These are phyloP conservation scores for Scutellaria galericulata DNA, from an alignment of 257 asterid genomes.

Conservation along the genomic window DNA sequence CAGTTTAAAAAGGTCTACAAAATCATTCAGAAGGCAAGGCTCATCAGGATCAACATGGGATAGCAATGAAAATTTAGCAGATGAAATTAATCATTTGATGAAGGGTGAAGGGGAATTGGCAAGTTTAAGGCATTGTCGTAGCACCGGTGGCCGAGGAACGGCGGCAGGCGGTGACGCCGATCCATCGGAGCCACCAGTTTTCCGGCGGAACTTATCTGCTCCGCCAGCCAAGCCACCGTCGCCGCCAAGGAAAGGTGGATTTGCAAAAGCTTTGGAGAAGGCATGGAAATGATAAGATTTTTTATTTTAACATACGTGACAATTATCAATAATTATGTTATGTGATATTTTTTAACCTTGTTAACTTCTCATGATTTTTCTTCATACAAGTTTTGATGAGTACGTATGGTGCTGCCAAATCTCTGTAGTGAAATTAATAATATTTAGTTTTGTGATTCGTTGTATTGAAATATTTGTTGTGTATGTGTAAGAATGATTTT, in stretches of 20 bases:
- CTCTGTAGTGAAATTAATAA: too few relatives aligned
- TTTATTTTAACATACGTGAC: too few relatives aligned
- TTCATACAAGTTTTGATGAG: too few relatives aligned
- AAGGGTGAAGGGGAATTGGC: slow-evolving; percentile 14
- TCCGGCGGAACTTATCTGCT: slow-evolving; percentile 11
- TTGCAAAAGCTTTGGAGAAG: background rate
- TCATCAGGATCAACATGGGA: slow-evolving; percentile 28
- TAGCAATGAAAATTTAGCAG: background rate
- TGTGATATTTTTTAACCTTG: too few relatives aligned
- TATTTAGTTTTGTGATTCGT: too few relatives aligned
- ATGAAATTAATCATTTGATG: background rate
- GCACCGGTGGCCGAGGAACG: background rate
- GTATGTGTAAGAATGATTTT: too few relatives aligned
- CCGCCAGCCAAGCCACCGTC: slow-evolving; percentile 10
- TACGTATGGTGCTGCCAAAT: too few relatives aligned
- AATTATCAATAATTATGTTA: too few relatives aligned
- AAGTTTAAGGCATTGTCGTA: slow-evolving; percentile 3
- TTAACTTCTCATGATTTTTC: too few relatives aligned
- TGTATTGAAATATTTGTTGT: too few relatives aligned
- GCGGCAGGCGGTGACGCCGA: background rate
- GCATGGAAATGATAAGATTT: background rate
- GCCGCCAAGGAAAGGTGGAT: background rate
- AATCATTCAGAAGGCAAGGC: slow-evolving; percentile 31
- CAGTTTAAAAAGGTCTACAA: slow-evolving; percentile 19
- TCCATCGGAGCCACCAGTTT: background rate